These are phyloP conservation scores for Coprinopsis marcescibilis DNA, from an alignment of 768 basidiomycete genomes.

Conservation along the genomic window DNA sequence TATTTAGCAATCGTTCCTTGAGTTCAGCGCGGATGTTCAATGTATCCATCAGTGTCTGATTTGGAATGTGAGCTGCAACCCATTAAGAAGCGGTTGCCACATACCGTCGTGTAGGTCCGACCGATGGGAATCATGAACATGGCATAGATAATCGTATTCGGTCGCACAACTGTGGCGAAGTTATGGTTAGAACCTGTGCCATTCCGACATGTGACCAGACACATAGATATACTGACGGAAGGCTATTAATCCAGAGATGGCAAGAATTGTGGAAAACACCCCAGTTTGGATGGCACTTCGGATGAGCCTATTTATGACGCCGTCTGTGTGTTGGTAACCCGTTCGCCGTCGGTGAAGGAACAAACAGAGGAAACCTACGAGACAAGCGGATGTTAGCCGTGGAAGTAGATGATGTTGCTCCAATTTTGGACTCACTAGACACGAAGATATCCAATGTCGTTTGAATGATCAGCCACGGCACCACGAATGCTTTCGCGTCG, in stretches of 20 bases:
- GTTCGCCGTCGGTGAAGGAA: slow-evolving; percentile 38
- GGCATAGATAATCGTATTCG: slow-evolving; percentile 29
- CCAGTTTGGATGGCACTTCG: slow-evolving; percentile 53
- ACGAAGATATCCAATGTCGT: slow-evolving; percentile 12
- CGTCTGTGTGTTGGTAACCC: slow-evolving; percentile 47
- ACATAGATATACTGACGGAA: slow-evolving; percentile 15
- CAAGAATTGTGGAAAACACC: slow-evolving; percentile 45
- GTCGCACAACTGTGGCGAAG: slow-evolving; percentile 19
- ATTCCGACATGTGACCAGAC: neutral
- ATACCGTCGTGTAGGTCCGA: slow-evolving; percentile 44
- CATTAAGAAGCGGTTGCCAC: slow-evolving; percentile 15
- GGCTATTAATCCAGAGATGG: slow-evolving; percentile 42
- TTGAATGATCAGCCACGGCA: slow-evolving; percentile 11
- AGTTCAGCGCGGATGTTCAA: slow-evolving; percentile 29
- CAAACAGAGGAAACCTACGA: slow-evolving; percentile 19
- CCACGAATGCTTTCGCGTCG: slow-evolving; percentile 5
- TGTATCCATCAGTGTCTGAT: slow-evolving; percentile 39
- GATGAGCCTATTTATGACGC: slow-evolving; percentile 46
- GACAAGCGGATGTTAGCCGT: neutral
- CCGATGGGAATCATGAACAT: slow-evolving; percentile 32
- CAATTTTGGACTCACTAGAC: slow-evolving; percentile 5
- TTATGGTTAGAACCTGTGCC: neutral
- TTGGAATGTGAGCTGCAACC: neutral
- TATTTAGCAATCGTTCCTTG: neutral
- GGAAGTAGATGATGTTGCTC: too few species aligned